Evolutionary conservation across 116 monocot genomes (phyloP).

Genomic region (Thalassia testudinum): DNA sequence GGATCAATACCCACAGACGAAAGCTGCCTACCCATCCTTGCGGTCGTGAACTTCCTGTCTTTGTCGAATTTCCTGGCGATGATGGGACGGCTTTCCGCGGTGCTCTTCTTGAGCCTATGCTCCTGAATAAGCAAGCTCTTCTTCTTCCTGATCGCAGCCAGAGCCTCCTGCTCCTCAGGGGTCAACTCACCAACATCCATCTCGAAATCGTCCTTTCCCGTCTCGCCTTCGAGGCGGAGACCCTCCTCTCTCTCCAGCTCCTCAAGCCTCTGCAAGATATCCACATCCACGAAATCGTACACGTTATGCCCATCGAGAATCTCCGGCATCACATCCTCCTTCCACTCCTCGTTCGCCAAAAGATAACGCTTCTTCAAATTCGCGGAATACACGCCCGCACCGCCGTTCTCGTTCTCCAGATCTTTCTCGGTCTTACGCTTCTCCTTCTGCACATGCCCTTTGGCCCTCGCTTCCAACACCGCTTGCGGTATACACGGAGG

Average conservation of each 20-base stretch:
- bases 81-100: slow-evolving; percentile 51
- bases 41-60: slow-evolving; percentile 34
- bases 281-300: slow-evolving; percentile 51
- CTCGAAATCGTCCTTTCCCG: slow-evolving; percentile 22
- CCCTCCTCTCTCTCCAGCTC: slow-evolving; percentile 67
- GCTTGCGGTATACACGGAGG: slow-evolving; percentile 54
- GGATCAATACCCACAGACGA: slow-evolving; percentile 38
- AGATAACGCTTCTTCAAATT: slow-evolving; percentile 52
- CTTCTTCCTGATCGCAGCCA: slow-evolving; percentile 44
- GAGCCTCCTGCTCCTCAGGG: slow-evolving; percentile 31
- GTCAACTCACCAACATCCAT: slow-evolving; percentile 34
- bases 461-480: slow-evolving; percentile 36
- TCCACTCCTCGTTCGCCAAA: slow-evolving; percentile 46
- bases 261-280: slow-evolving; percentile 42
- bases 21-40: slow-evolving; percentile 50
- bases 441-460: slow-evolving; percentile 30
- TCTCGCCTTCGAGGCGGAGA: slow-evolving; percentile 18
- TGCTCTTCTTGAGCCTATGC: slow-evolving; percentile 62
- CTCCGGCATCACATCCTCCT: slow-evolving; percentile 62
- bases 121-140: slow-evolving; percentile 45
- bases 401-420: slow-evolving; percentile 62
- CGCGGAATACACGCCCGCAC: slow-evolving; percentile 68
- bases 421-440: slow-evolving; percentile 50
- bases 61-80: slow-evolving; percentile 45
- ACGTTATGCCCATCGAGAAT: slow-evolving; percentile 67